A percentile compares a stretch with the other conserved stretches of the same genome.
Conservation (phyloP, 164 flowering plant species). For the Aristolochia californica region DNA sequence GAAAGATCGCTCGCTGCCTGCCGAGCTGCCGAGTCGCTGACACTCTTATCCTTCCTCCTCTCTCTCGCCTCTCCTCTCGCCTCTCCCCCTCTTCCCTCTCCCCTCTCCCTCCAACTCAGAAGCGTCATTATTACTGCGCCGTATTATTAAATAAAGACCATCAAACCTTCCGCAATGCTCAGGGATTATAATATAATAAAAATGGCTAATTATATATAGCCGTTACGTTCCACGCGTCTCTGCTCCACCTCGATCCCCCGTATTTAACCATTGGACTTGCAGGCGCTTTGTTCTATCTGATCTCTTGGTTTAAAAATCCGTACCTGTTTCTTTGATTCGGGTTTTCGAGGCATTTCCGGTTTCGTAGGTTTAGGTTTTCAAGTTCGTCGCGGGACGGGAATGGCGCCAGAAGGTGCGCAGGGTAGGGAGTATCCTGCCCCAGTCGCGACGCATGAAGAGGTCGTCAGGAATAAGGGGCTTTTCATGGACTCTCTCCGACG, state of each 20-base stretch:
- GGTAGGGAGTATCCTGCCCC: conserved; percentile 37
- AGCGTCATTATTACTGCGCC: conserved; percentile 1
- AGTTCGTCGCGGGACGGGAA: too few relatives aligned
- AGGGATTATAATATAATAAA: conserved; percentile 1
- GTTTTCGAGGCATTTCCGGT: background rate
- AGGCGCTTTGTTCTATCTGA: too few relatives aligned
- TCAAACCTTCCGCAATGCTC: conserved; percentile 1
- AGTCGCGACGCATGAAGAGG: conserved; percentile 50
- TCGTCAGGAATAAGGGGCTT: conserved; percentile 24
- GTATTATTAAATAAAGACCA: background rate
- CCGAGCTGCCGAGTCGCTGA: too few relatives aligned
- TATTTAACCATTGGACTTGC: background rate
- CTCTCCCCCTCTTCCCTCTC: too few relatives aligned
- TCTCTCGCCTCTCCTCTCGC: too few relatives aligned
- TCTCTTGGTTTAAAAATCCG: background rate
- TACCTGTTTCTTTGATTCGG: background rate
- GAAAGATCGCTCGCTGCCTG: too few relatives aligned
- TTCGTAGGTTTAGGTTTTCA: too few relatives aligned
- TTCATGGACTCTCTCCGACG: conserved; percentile 54
- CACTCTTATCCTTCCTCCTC: background rate
- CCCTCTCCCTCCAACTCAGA: conserved; percentile 2
- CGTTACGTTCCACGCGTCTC: conserved; percentile 36
- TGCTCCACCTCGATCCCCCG: background rate
- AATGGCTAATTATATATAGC: conserved; percentile 23
- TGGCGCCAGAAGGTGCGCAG: conserved; percentile 14